Percentiles rank a stretch among this genome's conserved stretches.
Evolutionary conservation across 352 stramenopile genomes (phyloP).

Genomic region (Pythium phragmitis): DNA sequence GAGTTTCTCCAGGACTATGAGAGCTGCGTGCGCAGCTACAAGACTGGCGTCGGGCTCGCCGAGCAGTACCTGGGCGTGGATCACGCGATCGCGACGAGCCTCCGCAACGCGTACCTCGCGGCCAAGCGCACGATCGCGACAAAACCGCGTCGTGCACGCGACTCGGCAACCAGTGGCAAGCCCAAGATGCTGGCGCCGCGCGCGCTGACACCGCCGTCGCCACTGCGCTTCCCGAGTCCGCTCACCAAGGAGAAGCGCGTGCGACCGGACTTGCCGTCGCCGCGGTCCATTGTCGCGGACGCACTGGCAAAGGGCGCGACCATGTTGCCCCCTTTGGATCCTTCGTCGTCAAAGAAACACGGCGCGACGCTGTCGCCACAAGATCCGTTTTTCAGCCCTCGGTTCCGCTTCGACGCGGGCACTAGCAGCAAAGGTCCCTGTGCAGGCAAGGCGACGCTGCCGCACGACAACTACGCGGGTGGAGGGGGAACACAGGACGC

Average conservation of each 20-base stretch:
- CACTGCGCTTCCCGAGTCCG: slow-evolving; percentile 46
- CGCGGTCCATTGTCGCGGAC: slow-evolving; percentile 55
- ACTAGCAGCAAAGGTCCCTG: neutral
- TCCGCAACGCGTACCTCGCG: slow-evolving; percentile 89
- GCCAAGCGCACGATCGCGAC: slow-evolving; percentile 62
- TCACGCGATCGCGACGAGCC: slow-evolving; percentile 86
- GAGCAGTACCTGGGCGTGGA: slow-evolving; percentile 87
- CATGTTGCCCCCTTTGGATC: slow-evolving; percentile 42
- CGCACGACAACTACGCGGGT: neutral
- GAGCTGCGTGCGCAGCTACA: slow-evolving; percentile 86
- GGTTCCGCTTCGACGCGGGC: slow-evolving; percentile 49
- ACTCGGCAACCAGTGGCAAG: neutral
- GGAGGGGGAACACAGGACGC: too few species aligned
- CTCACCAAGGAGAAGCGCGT: slow-evolving; percentile 40
- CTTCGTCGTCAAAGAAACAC: slow-evolving; percentile 7
- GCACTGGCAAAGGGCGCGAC: slow-evolving; percentile 37
- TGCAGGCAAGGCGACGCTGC: neutral
- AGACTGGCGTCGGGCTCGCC: slow-evolving; percentile 88
- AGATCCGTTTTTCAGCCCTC: slow-evolving; percentile 69
- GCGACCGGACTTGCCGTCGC: slow-evolving; percentile 33
- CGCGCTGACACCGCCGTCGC: slow-evolving; percentile 7
- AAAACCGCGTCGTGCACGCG: slow-evolving; percentile 18
- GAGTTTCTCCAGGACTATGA: slow-evolving; percentile 92
- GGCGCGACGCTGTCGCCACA: slow-evolving; percentile 32
- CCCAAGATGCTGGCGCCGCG: slow-evolving; percentile 24